Evolutionary conservation across 305 asterid species (phyloP).

Genomic region (Fraxinus floribunda): DNA sequence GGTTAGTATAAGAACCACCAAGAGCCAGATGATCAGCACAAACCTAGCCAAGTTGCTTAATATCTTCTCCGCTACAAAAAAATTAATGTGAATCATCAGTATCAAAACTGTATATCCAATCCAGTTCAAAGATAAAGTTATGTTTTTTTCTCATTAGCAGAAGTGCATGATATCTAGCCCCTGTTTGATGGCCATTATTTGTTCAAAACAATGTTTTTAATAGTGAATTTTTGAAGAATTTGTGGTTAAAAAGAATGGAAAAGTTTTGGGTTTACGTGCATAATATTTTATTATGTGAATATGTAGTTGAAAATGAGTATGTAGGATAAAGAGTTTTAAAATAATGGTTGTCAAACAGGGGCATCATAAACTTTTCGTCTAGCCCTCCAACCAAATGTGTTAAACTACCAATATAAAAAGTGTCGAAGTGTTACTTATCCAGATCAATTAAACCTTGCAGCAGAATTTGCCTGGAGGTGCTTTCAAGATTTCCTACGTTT

Average conservation of each 20-base stretch:
- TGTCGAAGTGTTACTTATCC: not conserved
- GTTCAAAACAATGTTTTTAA: too few relatives aligned
- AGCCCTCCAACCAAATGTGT: not conserved
- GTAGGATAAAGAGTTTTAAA: too few relatives aligned
- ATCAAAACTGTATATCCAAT: not conserved
- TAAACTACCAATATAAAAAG: not conserved
- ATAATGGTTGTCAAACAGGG: too few relatives aligned
- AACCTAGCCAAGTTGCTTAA: conserved; percentile 49
- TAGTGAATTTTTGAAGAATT: too few relatives aligned
- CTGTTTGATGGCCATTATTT: too few relatives aligned
- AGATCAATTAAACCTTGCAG: not conserved
- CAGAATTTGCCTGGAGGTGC: not conserved
- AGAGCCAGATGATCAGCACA: conserved; percentile 51
- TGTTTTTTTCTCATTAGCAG: not conserved
- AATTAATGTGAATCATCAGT: not conserved
- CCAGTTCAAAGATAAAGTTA: not conserved
- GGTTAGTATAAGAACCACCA: conserved; percentile 50
- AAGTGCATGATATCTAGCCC: not conserved
- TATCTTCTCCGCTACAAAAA: conserved; percentile 47
- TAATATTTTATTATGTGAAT: too few relatives aligned
- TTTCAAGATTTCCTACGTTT: not conserved
- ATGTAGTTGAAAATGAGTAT: too few relatives aligned
- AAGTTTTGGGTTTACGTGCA: too few relatives aligned
- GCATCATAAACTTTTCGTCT: too few relatives aligned
- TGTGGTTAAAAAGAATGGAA: too few relatives aligned